Conservation (phyloP, 2,329 filamentous ascomycete species). For the Mycosphaerella arachidis region DNA sequence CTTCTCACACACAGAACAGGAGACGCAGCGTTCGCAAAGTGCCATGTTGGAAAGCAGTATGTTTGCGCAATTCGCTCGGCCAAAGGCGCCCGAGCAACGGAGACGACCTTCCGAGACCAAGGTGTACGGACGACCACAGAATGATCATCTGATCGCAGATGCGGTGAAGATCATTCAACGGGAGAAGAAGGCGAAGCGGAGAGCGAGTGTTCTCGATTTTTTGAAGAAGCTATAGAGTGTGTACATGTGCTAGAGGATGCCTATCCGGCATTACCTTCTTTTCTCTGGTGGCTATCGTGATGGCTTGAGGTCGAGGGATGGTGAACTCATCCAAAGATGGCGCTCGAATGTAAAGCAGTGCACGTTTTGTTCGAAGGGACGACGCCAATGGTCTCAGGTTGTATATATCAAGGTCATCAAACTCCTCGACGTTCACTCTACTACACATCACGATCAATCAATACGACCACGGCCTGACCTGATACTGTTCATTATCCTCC, state of each 20-base stretch:
- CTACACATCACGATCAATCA: constrained; percentile 14
- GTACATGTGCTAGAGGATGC: background rate
- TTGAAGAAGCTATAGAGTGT: constrained; percentile 16
- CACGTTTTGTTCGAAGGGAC: background rate
- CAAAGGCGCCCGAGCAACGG: background rate
- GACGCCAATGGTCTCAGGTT: background rate
- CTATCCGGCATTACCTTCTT: background rate
- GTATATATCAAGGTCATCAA: background rate
- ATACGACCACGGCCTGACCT: constrained; percentile 36
- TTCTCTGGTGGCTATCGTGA: background rate
- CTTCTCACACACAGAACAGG: constrained; percentile 1
- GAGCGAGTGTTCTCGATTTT: constrained; percentile 20
- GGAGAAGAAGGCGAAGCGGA: constrained; percentile 17
- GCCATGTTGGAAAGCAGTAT: background rate
- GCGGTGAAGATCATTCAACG: constrained; percentile 25
- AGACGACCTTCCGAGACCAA: background rate
- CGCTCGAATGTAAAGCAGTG: background rate
- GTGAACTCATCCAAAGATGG: too few relatives aligned
- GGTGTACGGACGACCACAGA: background rate
- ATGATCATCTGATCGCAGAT: constrained; percentile 22
- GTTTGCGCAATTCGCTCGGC: background rate
- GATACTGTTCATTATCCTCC: constrained; percentile 37
- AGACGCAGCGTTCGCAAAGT: background rate
- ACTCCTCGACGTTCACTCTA: background rate
- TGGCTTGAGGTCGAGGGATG: background rate